phyloP scores from a whole-genome alignment of 2,329 filamentous ascomycete genomes.

The Sporothrix variecibatus region DNA sequence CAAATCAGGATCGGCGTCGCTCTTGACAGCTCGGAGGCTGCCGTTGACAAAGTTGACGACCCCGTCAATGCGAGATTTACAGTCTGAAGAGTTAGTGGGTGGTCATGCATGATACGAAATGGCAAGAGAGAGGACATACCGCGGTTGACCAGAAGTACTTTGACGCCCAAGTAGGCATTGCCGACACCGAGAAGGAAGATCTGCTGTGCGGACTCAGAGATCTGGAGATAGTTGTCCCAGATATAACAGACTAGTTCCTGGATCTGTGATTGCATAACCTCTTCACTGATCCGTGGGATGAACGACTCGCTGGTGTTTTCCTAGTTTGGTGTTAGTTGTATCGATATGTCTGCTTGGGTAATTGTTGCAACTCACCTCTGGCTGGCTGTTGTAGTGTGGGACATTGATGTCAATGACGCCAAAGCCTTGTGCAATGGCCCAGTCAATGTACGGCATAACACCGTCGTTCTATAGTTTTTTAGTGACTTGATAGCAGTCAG shows the following conservation, averaged over 20 bases:
- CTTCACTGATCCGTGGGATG: conserved; percentile 49
- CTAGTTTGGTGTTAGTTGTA: conserved; percentile 32
- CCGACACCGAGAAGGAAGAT: conserved; percentile 87
- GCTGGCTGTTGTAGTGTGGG: conserved; percentile 70
- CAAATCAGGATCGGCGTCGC: conserved; percentile 72
- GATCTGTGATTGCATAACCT: conserved; percentile 58
- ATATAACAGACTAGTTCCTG: conserved; percentile 80
- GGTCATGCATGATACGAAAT: conserved; percentile 27
- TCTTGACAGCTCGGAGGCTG: conserved; percentile 73
- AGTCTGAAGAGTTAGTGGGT: conserved; percentile 46
- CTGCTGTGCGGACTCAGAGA: conserved; percentile 68
- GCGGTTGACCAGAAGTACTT: conserved; percentile 76
- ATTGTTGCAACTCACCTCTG: conserved; percentile 49
- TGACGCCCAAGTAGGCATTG: conserved; percentile 81
- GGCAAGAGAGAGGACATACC: conserved; percentile 49
- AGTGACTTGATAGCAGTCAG: neutral
- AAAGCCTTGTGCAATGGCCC: conserved; percentile 75
- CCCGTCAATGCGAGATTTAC: conserved; percentile 67
- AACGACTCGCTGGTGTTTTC: conserved; percentile 49
- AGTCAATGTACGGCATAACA: conserved; percentile 77
- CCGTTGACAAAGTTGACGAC: conserved; percentile 82
- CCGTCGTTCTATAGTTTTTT: conserved; percentile 68
- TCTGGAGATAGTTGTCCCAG: conserved; percentile 96
- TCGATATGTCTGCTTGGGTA: too few species aligned
- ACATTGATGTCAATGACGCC: conserved; percentile 91